phyloP scores from a whole-genome alignment of 2,329 filamentous ascomycete species.

The Aphanocladium album region DNA sequence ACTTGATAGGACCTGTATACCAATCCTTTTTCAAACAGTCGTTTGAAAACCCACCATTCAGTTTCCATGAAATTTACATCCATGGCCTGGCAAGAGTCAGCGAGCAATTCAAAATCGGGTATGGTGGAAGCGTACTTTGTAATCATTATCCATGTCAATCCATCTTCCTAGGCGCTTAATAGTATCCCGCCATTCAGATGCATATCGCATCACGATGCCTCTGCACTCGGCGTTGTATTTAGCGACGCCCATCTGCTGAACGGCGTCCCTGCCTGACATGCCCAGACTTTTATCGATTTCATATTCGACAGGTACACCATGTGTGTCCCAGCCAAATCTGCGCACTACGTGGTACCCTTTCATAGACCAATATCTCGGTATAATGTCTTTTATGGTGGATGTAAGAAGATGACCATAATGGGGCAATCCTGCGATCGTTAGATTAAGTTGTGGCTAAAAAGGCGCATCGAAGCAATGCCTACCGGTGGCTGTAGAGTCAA shows the following conservation, averaged over 20 bases:
- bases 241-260: constrained; percentile 72
- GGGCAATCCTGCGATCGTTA: constrained; percentile 41
- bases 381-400: constrained; percentile 95
- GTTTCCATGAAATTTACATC: constrained; percentile 72
- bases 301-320: constrained; percentile 82
- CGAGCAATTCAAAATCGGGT: not conserved
- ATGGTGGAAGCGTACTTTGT: constrained; percentile 48
- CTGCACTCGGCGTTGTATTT: constrained; percentile 83
- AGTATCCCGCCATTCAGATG: constrained; percentile 73
- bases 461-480: not conserved
- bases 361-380: constrained; percentile 96
- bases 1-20: constrained; percentile 70
- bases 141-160: constrained; percentile 78
- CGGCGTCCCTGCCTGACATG: constrained; percentile 74
- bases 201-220: constrained; percentile 81
- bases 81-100: constrained; percentile 52
- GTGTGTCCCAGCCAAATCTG: constrained; percentile 34
- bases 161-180: constrained; percentile 68
- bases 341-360: constrained; percentile 86
- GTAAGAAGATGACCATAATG: constrained; percentile 73
- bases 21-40: constrained; percentile 64
- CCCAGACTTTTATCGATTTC: constrained; percentile 89
- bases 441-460: no score
- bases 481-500: constrained; percentile 16
- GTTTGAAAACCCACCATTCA: constrained; percentile 75